Percentiles rank a stretch among this genome's conserved stretches.
phyloP scores from a whole-genome alignment of 176 grass and related monocot genomes.

The Lolium perenne region DNA sequence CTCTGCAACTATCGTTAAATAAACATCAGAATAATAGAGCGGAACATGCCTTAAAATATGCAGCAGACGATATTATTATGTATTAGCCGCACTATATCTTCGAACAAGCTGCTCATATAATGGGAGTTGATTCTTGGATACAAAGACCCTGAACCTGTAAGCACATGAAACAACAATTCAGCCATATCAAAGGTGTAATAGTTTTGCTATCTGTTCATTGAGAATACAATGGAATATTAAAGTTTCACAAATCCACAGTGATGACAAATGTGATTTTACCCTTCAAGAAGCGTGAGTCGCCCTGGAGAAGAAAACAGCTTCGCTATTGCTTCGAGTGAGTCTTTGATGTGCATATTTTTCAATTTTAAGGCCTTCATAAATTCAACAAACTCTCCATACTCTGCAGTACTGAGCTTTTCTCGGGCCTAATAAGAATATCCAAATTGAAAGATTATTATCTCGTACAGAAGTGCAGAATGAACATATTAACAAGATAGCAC shows the following conservation, averaged over 20 bases:
- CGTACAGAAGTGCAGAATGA: conserved; percentile 24
- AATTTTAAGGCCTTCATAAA: conserved; percentile 89
- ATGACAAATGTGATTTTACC: conserved; percentile 54
- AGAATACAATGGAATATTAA: conserved; percentile 27
- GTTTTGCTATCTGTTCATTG: background rate
- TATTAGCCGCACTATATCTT: conserved; percentile 55
- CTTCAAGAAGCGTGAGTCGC: conserved; percentile 72
- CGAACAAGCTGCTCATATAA: conserved; percentile 80
- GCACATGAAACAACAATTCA: conserved; percentile 38
- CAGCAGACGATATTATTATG: conserved; percentile 34
- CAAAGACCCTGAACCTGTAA: conserved; percentile 91
- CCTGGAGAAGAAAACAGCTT: conserved; percentile 81
- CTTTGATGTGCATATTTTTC: conserved; percentile 68
- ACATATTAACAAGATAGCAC: conserved; percentile 29
- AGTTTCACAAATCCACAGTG: background rate
- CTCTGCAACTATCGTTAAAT: background rate
- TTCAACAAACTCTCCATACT: conserved; percentile 90
- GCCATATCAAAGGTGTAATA: conserved; percentile 44
- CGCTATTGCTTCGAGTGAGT: conserved; percentile 77
- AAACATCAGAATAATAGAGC: conserved; percentile 31
- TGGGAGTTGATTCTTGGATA: conserved; percentile 73
- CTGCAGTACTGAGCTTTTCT: conserved; percentile 70
- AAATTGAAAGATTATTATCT: conserved; percentile 31
- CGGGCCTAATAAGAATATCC: conserved; percentile 58
- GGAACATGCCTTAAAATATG: conserved; percentile 36